These are phyloP conservation scores for Larix sibirica DNA, from an alignment of 83 land plant species.

Conservation along the genomic window DNA sequence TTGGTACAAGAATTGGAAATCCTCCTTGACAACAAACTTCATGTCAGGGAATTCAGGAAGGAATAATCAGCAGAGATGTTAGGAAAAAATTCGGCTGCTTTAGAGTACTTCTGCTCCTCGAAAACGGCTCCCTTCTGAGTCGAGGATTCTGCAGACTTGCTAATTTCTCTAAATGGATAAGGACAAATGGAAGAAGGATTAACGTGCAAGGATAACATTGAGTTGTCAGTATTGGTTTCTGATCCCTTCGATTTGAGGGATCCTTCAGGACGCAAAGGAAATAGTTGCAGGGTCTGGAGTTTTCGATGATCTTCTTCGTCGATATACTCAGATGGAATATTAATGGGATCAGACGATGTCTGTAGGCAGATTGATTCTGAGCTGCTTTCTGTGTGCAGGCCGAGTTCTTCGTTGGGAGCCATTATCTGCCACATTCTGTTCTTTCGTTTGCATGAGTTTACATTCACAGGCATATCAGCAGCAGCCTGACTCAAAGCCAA, in stretches of 20 bases:
- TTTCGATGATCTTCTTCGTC: background rate
- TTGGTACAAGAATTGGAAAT: no score
- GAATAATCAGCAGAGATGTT: no score
- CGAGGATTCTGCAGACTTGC: no score
- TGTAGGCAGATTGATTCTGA: constrained; percentile 15
- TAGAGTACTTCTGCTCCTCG: no score
- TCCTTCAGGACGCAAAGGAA: constrained; percentile 5
- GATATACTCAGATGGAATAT: background rate
- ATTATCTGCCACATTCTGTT: constrained; percentile 12
- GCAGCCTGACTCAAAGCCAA: background rate
- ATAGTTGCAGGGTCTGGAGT: constrained; percentile 9
- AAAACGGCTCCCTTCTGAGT: no score
- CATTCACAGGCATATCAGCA: background rate
- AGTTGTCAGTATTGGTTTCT: background rate
- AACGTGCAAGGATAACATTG: background rate
- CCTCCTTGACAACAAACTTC: no score
- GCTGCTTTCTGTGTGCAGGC: constrained; percentile 16
- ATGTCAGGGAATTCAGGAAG: no score
- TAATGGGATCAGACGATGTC: constrained; percentile 3
- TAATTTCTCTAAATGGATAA: no score
- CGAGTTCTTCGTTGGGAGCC: constrained; percentile 12
- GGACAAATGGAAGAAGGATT: no score
- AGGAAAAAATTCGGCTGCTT: no score
- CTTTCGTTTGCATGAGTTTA: constrained; percentile 12
- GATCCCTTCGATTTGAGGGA: constrained; percentile 5